Percentiles rank a stretch among this genome's conserved stretches.
Evolutionary conservation across 768 basidiomycete genomes (phyloP).

Genomic region (Tremella fuciformis): DNA sequence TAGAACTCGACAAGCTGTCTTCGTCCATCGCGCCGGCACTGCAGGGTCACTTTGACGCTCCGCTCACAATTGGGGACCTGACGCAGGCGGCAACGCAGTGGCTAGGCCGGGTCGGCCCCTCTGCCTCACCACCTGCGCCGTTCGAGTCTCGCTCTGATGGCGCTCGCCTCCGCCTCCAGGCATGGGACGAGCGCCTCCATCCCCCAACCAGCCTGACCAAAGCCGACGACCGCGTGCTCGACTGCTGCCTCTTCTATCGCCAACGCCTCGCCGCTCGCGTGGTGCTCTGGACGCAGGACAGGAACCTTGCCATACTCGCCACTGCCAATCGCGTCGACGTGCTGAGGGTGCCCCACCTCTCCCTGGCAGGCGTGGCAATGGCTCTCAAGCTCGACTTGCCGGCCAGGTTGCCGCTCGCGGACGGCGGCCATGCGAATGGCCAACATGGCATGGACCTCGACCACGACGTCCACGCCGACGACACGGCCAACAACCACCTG

Average conservation of each 20-base stretch:
- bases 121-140: constrained; percentile 7
- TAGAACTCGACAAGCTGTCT: constrained; percentile 12
- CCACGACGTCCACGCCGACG: constrained; percentile 2
- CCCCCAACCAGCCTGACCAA: constrained; percentile 15
- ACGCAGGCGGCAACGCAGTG: background rate
- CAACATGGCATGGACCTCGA: constrained; percentile 4
- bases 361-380: background rate
- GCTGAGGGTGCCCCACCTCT: background rate
- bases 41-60: background rate
- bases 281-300: constrained; percentile 38
- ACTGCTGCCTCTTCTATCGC: constrained; percentile 36
- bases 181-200: constrained; percentile 24
- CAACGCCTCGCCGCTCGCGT: constrained; percentile 16
- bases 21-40: background rate
- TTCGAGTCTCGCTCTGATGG: too few species aligned
- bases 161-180: constrained; percentile 26
- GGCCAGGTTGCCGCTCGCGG: background rate
- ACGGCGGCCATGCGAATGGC: background rate
- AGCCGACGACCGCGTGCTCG: constrained; percentile 38
- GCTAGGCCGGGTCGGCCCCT: background rate
- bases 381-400: background rate
- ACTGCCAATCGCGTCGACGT: constrained; percentile 6
- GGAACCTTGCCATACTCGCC: constrained; percentile 31
- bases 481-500: background rate
- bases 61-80: background rate